A percentile compares a stretch with the other conserved stretches of the same genome.
Evolutionary conservation across 2,329 filamentous ascomycete species (phyloP).

Genomic region (Cladosporium phlei): DNA sequence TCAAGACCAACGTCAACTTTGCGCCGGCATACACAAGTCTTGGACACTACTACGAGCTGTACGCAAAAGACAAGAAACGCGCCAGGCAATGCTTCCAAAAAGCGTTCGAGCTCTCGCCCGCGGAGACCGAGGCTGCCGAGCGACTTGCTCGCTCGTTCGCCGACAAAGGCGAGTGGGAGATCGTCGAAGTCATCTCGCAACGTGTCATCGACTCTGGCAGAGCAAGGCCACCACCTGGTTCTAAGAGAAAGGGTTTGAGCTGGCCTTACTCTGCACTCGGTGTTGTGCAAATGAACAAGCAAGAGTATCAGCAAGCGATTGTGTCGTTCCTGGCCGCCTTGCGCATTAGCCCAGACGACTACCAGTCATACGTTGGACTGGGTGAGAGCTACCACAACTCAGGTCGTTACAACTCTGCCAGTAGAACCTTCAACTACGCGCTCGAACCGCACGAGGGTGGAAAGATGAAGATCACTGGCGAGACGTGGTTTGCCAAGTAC

Average conservation of each 20-base stretch:
- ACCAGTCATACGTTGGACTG: slow-evolving; percentile 92
- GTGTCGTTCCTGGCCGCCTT: slow-evolving; percentile 88
- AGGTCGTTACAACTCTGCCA: slow-evolving; percentile 87
- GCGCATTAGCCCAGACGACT: slow-evolving; percentile 76
- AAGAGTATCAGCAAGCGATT: slow-evolving; percentile 83
- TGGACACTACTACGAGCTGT: slow-evolving; percentile 86
- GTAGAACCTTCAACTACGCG: slow-evolving; percentile 82
- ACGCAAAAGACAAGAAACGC: slow-evolving; percentile 78
- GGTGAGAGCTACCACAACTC: slow-evolving; percentile 98
- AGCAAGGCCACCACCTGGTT: slow-evolving; percentile 82
- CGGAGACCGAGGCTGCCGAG: slow-evolving; percentile 82
- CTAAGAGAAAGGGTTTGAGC: slow-evolving; percentile 85
- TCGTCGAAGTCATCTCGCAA: slow-evolving; percentile 87
- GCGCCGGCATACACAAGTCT: slow-evolving; percentile 88
- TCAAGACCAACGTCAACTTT: slow-evolving; percentile 82
- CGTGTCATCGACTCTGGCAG: slow-evolving; percentile 93
- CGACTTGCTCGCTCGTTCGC: slow-evolving; percentile 81
- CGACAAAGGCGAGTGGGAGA: slow-evolving; percentile 88
- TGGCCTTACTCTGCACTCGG: slow-evolving; percentile 95
- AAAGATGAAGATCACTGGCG: slow-evolving; percentile 52
- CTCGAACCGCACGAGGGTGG: slow-evolving; percentile 65
- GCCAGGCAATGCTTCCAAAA: slow-evolving; percentile 94
- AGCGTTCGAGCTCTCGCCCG: slow-evolving; percentile 84
- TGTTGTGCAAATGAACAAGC: slow-evolving; percentile 89
- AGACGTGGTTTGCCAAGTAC: slow-evolving; percentile 93